Conservation (phyloP, 495 filamentous ascomycete genomes). For the Alectoria sarmentosa region DNA sequence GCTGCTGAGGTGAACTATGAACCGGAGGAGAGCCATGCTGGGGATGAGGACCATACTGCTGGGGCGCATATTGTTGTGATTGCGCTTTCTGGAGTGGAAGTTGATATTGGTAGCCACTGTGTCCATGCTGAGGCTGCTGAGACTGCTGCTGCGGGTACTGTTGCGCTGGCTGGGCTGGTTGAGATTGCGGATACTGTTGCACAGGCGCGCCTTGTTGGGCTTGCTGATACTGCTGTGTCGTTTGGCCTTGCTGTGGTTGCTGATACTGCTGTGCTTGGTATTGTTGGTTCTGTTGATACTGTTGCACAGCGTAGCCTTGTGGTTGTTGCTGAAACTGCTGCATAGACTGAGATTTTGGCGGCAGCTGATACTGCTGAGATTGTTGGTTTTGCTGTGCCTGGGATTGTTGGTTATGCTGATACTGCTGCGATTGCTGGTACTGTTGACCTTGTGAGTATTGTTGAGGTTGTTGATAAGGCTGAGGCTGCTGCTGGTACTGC, state of each 20-base stretch:
- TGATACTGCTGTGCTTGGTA: constrained; percentile 13
- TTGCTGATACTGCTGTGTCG: constrained; percentile 24
- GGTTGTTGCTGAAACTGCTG: constrained; percentile 27
- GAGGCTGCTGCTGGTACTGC: constrained; percentile 21
- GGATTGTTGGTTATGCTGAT: constrained; percentile 18
- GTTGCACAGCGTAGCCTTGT: constrained; percentile 51
- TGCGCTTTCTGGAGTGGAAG: constrained; percentile 51
- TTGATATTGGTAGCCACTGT: constrained; percentile 53
- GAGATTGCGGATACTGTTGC: constrained; percentile 17
- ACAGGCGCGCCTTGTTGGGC: constrained; percentile 17
- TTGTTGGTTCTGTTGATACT: constrained; percentile 20
- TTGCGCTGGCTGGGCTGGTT: constrained; percentile 17
- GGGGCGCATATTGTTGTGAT: constrained; percentile 2
- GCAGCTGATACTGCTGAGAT: too few species aligned
- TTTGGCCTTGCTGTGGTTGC: constrained; percentile 9
- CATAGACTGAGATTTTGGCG: too few species aligned
- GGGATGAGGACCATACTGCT: constrained; percentile 16
- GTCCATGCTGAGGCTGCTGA: constrained; percentile 24
- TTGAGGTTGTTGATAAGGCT: constrained; percentile 11
- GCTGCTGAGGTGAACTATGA: constrained; percentile 8
- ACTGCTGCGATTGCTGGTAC: constrained; percentile 23
- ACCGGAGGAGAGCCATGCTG: constrained; percentile 13
- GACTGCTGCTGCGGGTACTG: constrained; percentile 22
- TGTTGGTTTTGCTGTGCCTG: constrained; percentile 18
- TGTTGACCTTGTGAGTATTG: constrained; percentile 17